Percentiles rank a stretch among this genome's conserved stretches.
These are phyloP conservation scores for Ustilago xerochloae DNA, from an alignment of 1,284 basidiomycete species.

Conservation along the genomic window DNA sequence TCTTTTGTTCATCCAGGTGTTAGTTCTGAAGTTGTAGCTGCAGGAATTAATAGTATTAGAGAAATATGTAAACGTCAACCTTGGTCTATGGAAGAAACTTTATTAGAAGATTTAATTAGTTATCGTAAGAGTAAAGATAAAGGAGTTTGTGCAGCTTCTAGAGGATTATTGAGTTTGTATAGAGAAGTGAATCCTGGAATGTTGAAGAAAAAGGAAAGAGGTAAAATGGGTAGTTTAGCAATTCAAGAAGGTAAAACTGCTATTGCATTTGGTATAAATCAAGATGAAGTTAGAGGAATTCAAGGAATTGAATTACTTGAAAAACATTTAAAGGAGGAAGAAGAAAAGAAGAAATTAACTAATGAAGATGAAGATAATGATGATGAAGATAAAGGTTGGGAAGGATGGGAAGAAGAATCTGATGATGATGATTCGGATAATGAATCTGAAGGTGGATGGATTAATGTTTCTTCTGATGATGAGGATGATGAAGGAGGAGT, in stretches of 20 bases:
- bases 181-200: slow-evolving; percentile 94
- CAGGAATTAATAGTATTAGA: slow-evolving; percentile 92
- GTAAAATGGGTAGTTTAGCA: slow-evolving; percentile 63
- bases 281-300: slow-evolving; percentile 79
- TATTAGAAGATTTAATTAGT: slow-evolving; percentile 90
- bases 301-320: slow-evolving; percentile 75
- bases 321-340: slow-evolving; percentile 60
- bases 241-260: slow-evolving; percentile 50
- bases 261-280: slow-evolving; percentile 82
- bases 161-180: slow-evolving; percentile 90
- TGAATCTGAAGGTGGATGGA: slow-evolving; percentile 76
- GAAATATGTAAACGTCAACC: slow-evolving; percentile 94
- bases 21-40: slow-evolving; percentile 91
- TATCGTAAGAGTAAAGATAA: slow-evolving; percentile 97
- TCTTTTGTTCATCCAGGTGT: slow-evolving; percentile 99
- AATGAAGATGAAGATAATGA: slow-evolving; percentile 69
- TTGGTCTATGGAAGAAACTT: slow-evolving; percentile 92
- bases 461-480: slow-evolving; percentile 81
- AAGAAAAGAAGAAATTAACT: slow-evolving; percentile 30
- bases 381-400: slow-evolving; percentile 81
- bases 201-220: slow-evolving; percentile 85
- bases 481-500: slow-evolving; percentile 77
- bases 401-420: slow-evolving; percentile 88
- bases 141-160: slow-evolving; percentile 85
- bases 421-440: slow-evolving; percentile 78